Evolutionary conservation across 257 asterid species (phyloP), one percentile per base, ranked within the genome.

Genomic region (Ilex asprella): DNA sequence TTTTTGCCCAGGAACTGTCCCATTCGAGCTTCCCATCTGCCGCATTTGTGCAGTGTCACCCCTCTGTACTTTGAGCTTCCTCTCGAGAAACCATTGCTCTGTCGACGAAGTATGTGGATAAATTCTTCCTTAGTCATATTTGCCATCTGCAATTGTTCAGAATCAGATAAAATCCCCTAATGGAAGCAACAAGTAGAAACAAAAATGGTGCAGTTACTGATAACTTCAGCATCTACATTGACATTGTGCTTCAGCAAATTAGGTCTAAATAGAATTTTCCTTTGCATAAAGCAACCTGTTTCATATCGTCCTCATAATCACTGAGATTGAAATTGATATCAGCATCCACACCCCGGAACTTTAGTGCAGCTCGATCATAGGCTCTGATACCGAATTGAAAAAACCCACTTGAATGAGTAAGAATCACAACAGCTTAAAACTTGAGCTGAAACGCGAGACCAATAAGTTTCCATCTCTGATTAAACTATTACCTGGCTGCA

Each of bases 21-120:
- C 84, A 76, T 80, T 49, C 79, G 75, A 67, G 89, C 84, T 55
- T 80, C 89, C 90, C 90, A 83, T 58, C 87, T 76, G 31, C 90
- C 90, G 49, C 90, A 83, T 58, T 83, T 83, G 63, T 83, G 86
- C 55, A 80, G 77, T 0, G 86, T 78, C 0, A 83, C 89, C 47
- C 89, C 86, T 74, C 89, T 67, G 74, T 71, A 83, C 59, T 76
- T 83, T 1, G 89, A 83, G 68, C 76, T 83, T 31, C 86, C 84
- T 50, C 86, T 74, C 12, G 91, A 76, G 67, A 79, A 81, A 27
- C 85, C 87, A 12, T 71, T 79, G 78, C 91, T 81, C 51, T 81
- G 85, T 16, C 91, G 70, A 9, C 91, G 80, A 14, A 84, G 50
- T 51, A 60, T 68, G 29, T 79, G 91, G 49, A 81, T 79, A 30